A percentile compares a stretch with the other conserved stretches of the same genome.
These are phyloP conservation scores for Lunularia cruciata DNA, from an alignment of 225 moss, liverwort and hornwort species.

Conservation along the genomic window DNA sequence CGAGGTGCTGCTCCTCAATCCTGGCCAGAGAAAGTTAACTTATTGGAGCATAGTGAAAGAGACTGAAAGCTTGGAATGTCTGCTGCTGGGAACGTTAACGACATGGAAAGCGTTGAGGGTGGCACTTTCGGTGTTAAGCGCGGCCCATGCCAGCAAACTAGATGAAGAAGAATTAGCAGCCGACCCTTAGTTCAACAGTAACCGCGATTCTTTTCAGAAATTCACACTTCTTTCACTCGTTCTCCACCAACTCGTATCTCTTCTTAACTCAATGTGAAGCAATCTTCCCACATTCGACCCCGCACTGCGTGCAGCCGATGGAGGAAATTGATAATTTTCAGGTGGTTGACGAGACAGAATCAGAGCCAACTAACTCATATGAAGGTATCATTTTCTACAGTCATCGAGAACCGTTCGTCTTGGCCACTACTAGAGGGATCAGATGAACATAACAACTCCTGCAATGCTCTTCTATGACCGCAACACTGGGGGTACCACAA, in stretches of 20 bases:
- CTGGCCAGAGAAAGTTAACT: too few species aligned
- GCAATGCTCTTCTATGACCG: neutral
- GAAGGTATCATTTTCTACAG: neutral
- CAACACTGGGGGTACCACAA: too few species aligned
- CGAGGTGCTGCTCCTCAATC: too few species aligned
- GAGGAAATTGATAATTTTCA: slow-evolving; percentile 2
- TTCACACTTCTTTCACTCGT: neutral
- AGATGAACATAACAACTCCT: slow-evolving; percentile 10
- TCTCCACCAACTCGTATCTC: neutral
- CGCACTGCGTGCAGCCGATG: neutral
- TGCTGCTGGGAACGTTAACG: too few species aligned
- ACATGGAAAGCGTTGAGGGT: too few species aligned
- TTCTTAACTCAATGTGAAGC: neutral
- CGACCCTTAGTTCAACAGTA: too few species aligned
- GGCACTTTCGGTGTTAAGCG: too few species aligned
- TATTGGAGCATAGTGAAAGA: too few species aligned
- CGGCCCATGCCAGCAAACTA: too few species aligned
- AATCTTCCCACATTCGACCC: neutral
- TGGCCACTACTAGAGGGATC: too few species aligned
- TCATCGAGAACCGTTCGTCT: neutral
- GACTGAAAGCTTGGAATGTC: too few species aligned
- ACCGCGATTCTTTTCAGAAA: neutral
- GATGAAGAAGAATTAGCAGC: too few species aligned
- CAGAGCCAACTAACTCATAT: slow-evolving; percentile 1
- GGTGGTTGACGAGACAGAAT: neutral